These are phyloP conservation scores for Halenospora varia DNA, from an alignment of 495 filamentous ascomycete species.

Conservation along the genomic window DNA sequence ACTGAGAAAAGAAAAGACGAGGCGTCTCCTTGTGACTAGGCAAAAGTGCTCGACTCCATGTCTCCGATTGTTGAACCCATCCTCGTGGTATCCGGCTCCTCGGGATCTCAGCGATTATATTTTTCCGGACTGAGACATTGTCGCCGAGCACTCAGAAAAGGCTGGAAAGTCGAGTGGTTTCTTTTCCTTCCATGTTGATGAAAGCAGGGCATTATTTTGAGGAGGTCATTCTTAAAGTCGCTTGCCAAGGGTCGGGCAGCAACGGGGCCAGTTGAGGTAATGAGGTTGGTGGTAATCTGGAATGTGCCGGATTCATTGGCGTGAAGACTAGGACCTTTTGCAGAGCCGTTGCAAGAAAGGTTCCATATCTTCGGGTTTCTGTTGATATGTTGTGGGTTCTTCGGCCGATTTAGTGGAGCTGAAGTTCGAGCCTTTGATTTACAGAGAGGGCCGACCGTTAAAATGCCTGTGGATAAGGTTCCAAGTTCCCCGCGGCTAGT, in stretches of 20 bases:
- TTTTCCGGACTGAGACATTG: slow-evolving; percentile 13
- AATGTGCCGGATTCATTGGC: neutral
- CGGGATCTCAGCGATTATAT: neutral
- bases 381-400: neutral
- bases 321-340: neutral
- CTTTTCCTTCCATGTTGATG: no score
- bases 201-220: no score
- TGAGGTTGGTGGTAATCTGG: neutral
- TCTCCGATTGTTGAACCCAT: neutral
- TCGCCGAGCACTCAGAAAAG: neutral
- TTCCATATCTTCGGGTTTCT: slow-evolving; percentile 17
- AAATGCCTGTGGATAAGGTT: neutral
- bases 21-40: neutral
- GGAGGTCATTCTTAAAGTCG: no score
- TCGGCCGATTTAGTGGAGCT: neutral
- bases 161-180: neutral
- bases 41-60: slow-evolving; percentile 1
- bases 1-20: neutral
- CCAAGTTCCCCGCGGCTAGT: neutral
- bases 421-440: neutral
- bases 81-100: neutral
- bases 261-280: no score
- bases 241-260: no score
- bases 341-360: slow-evolving; percentile 4
- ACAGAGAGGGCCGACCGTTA: neutral